Base-by-base conservation (phyloP, 2,329 filamentous ascomycete species). In the Geosmithia flava region DNA sequence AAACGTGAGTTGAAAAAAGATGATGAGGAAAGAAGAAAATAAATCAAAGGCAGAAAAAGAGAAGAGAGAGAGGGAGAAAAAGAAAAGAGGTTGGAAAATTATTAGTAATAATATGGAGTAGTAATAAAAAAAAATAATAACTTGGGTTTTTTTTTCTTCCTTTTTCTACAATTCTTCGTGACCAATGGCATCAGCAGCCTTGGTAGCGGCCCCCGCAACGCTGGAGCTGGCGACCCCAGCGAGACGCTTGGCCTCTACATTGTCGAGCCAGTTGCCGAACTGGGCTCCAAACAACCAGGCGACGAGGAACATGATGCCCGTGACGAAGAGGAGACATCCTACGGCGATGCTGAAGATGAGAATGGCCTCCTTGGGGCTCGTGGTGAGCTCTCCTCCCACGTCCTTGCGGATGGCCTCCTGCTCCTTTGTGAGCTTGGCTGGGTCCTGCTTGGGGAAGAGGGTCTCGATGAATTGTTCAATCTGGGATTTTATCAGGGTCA, bases 401-500 rank as follows among this genome's bases (percentile, higher is more conserved):
- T 37, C 33, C 48, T 69, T 61, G 46, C 56, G 59, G 52, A 66
- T 58, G 52, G 59, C 62, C 53, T 64, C 59, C 49, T 62, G 57
- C 39, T 66, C 57, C 15, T 67, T 61, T 30, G 69, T 66, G 37
- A 78, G 63, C 52, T 71, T 69, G 58, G 84, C 81, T 43, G 85
- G 77, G 53, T 86, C 81, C 65, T 95, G 88, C 8, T 80, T 77
- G 3, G 93, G 93, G 78, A 90, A 97, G 56, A 97, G 81, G 5
- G 81, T 83, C 66, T 97, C 91, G 62, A 97, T 95, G 63, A 95
- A 95, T 71, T 93, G 86, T 64, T 97, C 90, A 54, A 95, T 87
- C 85, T 93, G 58, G 2, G 27, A 23, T 8, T 17, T 42, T 17
- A 50, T 54, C 51, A 62, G 58, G 8, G 19, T 23, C 4, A 44